These are phyloP conservation scores for Crithidia fasciculata DNA, from an alignment of 208 protist species.

Conservation along the genomic window DNA sequence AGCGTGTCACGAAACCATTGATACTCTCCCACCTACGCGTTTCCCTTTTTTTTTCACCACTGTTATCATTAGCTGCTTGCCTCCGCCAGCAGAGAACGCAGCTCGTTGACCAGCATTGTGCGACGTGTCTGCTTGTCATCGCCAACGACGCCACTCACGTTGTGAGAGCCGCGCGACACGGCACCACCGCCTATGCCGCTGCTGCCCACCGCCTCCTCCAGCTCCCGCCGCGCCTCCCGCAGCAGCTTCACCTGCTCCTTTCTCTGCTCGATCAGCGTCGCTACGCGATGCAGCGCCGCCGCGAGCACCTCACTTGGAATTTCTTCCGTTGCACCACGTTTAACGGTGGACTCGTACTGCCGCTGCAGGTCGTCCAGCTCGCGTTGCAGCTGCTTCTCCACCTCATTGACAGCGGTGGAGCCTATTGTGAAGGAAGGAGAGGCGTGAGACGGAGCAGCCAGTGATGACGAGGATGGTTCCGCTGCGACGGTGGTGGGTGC, in stretches of 20 bases:
- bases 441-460: no score
- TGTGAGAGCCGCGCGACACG: neutral
- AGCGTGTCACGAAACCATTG: no score
- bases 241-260: conserved; percentile 82
- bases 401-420: conserved; percentile 37
- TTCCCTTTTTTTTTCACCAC: neutral
- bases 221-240: conserved; percentile 54
- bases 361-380: conserved; percentile 74
- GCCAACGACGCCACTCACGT: neutral
- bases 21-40: no score
- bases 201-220: conserved; percentile 30
- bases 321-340: conserved; percentile 51
- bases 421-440: neutral
- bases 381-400: conserved; percentile 65
- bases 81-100: conserved; percentile 68
- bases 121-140: conserved; percentile 67
- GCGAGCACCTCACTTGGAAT: conserved; percentile 64
- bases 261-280: conserved; percentile 76
- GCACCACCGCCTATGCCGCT: neutral
- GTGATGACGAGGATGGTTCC: neutral
- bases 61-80: conserved; percentile 23
- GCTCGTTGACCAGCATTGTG: conserved; percentile 79
- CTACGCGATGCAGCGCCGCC: conserved; percentile 56
- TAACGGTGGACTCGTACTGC: conserved; percentile 77
- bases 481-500: neutral